Conservation (phyloP, 495 filamentous ascomycete species). For the Talaromyces borbonicus region DNA sequence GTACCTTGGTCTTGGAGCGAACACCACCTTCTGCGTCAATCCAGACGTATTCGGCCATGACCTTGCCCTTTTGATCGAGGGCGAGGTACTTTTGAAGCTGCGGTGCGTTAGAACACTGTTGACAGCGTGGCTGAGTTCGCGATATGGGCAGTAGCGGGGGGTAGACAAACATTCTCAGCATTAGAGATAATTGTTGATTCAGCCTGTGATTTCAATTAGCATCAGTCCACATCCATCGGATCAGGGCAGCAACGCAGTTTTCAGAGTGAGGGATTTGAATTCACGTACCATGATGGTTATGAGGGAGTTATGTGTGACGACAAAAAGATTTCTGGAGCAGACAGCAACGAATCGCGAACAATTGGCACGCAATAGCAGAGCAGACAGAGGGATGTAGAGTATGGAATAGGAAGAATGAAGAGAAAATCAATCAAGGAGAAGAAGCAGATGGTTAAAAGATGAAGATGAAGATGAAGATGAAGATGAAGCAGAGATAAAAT, state of each 20-base stretch:
- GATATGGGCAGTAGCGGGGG: background rate
- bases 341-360: conserved; percentile 17
- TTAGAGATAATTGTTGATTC: conserved; percentile 54
- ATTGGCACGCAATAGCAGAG: conserved; percentile 17
- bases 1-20: conserved; percentile 88
- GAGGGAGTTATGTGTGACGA: conserved; percentile 23
- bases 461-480: conserved; percentile 8
- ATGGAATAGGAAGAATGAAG: conserved; percentile 6
- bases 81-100: conserved; percentile 87
- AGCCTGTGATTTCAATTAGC: conserved; percentile 23
- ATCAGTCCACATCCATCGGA: background rate
- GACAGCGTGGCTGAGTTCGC: background rate
- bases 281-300: conserved; percentile 37
- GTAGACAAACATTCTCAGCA: conserved; percentile 56
- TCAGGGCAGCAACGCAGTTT: no score
- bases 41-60: conserved; percentile 97
- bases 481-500: conserved; percentile 7
- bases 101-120: conserved; percentile 8
- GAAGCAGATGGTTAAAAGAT: conserved; percentile 11
- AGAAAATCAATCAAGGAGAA: conserved; percentile 20
- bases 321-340: no score
- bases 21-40: conserved; percentile 71
- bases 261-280: background rate
- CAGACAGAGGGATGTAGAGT: conserved; percentile 1
- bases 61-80: conserved; percentile 75